Percentiles rank a stretch among this genome's conserved stretches.
Evolutionary conservation across 495 filamentous ascomycete species (phyloP).

Genomic region (Venustampulla echinocandica): DNA sequence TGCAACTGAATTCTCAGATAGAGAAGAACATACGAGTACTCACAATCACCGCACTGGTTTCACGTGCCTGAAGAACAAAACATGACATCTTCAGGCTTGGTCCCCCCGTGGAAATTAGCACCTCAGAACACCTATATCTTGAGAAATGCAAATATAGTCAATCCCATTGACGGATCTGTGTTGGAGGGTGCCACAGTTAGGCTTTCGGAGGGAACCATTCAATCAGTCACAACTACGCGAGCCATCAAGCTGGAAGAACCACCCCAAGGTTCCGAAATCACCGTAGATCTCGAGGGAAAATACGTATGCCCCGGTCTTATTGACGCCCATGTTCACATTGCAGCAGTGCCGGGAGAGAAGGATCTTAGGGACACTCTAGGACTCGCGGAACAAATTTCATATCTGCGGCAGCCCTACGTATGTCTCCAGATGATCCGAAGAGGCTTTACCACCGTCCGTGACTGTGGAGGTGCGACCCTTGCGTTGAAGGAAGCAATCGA

Average conservation of each 20-base stretch:
- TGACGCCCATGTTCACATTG: conserved; percentile 49
- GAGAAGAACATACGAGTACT: neutral
- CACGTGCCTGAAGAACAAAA: neutral
- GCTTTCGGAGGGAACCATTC: conserved; percentile 10
- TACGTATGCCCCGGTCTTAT: conserved; percentile 48
- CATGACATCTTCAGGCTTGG: conserved; percentile 5
- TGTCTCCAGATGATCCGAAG: conserved; percentile 39
- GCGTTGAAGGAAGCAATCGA: conserved; percentile 42
- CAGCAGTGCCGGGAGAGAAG: conserved; percentile 12
- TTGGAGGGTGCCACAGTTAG: neutral
- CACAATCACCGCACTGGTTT: neutral
- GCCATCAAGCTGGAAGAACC: neutral
- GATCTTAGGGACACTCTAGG: conserved; percentile 9
- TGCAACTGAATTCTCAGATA: neutral
- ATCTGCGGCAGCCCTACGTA: conserved; percentile 39
- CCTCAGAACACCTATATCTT: conserved; percentile 12
- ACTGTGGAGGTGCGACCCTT: conserved; percentile 42
- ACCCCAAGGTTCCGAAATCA: neutral
- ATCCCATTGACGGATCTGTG: conserved; percentile 7
- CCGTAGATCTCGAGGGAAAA: conserved; percentile 34
- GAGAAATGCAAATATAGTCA: conserved; percentile 12
- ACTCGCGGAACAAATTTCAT: conserved; percentile 32
- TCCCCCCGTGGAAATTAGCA: conserved; percentile 11
- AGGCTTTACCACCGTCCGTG: conserved; percentile 45
- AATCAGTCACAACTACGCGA: neutral